Percentiles rank a stretch among this genome's conserved stretches.
phyloP scores from a whole-genome alignment of 257 asterid genomes.

The Salvia rosmarinus region DNA sequence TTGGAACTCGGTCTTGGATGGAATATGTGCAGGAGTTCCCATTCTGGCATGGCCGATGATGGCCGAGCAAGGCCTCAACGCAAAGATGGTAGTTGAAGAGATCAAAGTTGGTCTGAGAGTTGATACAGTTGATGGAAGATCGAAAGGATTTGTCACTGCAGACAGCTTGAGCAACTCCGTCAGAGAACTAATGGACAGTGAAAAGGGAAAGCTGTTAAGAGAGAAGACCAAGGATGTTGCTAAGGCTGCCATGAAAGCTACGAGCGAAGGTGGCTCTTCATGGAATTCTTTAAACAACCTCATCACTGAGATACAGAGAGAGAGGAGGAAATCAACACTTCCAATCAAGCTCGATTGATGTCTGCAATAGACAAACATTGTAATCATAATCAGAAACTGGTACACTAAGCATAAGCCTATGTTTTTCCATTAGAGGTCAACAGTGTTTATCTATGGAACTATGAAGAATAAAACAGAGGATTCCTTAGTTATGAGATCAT shows the following conservation, averaged over 20 bases:
- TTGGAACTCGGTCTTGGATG: constrained; percentile 73
- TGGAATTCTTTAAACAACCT: constrained; percentile 51
- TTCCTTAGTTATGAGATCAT: too few relatives aligned
- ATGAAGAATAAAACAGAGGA: too few relatives aligned
- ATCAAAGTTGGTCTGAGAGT: constrained; percentile 54
- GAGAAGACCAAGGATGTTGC: constrained; percentile 49
- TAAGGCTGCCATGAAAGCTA: constrained; percentile 46
- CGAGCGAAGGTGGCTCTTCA: constrained; percentile 68
- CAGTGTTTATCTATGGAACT: too few relatives aligned
- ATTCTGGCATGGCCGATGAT: constrained; percentile 83
- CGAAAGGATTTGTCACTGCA: constrained; percentile 58
- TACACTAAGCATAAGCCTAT: too few relatives aligned
- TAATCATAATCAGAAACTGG: neutral
- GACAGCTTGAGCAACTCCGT: constrained; percentile 47
- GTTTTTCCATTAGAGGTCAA: too few relatives aligned
- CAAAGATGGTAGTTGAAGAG: constrained; percentile 67
- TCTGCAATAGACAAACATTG: neutral
- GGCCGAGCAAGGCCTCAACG: constrained; percentile 76
- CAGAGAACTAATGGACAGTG: constrained; percentile 66
- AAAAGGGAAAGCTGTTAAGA: constrained; percentile 45
- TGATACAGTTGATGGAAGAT: constrained; percentile 42
- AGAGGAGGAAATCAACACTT: constrained; percentile 24
- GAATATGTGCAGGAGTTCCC: constrained; percentile 71
- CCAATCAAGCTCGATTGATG: neutral
- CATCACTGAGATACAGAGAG: constrained; percentile 37